Evolutionary conservation across 441 rosid genomes (phyloP).

Genomic region (Populus hybrid): DNA sequence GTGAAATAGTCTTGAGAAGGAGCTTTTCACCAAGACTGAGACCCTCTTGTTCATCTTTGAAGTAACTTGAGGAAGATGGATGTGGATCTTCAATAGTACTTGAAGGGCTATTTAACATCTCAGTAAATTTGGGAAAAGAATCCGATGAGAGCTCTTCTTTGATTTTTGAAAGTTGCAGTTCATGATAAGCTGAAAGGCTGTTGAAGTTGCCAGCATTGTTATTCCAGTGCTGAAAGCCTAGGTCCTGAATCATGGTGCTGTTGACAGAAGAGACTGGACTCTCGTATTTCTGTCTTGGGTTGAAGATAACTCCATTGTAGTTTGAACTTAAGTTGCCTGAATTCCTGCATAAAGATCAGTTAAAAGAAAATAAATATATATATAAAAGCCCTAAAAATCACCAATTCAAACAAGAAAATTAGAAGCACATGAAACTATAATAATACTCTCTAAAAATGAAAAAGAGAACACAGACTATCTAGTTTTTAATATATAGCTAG

Average conservation of each 20-base stretch:
- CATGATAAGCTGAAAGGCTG: slow-evolving; percentile 23
- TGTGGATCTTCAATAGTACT: slow-evolving; percentile 28
- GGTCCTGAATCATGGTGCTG: slow-evolving; percentile 46
- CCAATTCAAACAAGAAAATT: neutral
- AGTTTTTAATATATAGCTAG: neutral
- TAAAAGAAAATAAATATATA: neutral
- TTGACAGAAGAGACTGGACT: slow-evolving; percentile 23
- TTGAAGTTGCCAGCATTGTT: slow-evolving; percentile 26
- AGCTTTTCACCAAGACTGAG: slow-evolving; percentile 60
- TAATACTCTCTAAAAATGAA: neutral
- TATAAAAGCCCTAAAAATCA: neutral
- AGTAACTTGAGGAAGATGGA: slow-evolving; percentile 30
- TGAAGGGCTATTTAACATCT: slow-evolving; percentile 44
- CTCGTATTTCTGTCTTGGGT: slow-evolving; percentile 39
- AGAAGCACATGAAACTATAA: neutral
- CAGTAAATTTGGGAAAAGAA: slow-evolving; percentile 52
- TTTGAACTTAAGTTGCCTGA: slow-evolving; percentile 31
- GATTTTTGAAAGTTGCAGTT: slow-evolving; percentile 32
- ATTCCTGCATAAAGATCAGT: slow-evolving; percentile 25
- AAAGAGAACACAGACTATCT: neutral
- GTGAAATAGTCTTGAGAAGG: slow-evolving; percentile 57
- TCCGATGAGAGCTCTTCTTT: slow-evolving; percentile 54
- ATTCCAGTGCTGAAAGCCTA: slow-evolving; percentile 29
- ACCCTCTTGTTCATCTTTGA: slow-evolving; percentile 40
- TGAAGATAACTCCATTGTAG: slow-evolving; percentile 39